Percentiles rank a stretch among this genome's conserved stretches.
These are phyloP conservation scores for Colletotrichum lindemuthianum DNA, from an alignment of 2,329 filamentous ascomycete species.

Conservation along the genomic window DNA sequence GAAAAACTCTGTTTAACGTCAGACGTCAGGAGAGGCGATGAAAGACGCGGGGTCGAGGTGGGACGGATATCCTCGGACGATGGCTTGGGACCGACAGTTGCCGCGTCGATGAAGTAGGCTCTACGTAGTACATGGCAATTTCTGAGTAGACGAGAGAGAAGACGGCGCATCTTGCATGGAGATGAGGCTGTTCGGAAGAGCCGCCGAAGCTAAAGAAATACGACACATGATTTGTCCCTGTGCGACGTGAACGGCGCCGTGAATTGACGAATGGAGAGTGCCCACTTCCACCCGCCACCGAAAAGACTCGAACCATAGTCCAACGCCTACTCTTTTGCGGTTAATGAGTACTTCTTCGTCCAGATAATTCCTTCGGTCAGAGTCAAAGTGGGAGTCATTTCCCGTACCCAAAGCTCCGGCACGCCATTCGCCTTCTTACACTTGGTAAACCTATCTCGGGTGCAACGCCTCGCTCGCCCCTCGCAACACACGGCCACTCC, in stretches of 20 bases:
- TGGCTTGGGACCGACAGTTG: too few relatives aligned
- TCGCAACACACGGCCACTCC: neutral
- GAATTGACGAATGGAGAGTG: neutral
- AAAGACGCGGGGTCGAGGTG: neutral
- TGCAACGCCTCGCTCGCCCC: neutral
- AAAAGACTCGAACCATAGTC: neutral
- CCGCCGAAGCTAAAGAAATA: constrained; percentile 1
- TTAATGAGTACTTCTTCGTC: neutral
- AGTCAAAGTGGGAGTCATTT: too few relatives aligned
- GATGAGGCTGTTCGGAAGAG: constrained; percentile 10
- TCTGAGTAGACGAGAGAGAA: too few relatives aligned
- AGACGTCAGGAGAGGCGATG: neutral
- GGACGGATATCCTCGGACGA: too few relatives aligned
- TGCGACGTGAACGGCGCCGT: too few relatives aligned
- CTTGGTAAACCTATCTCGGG: too few relatives aligned
- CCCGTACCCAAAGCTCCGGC: too few relatives aligned
- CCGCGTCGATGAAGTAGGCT: neutral
- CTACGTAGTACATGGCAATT: too few relatives aligned
- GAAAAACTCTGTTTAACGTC: neutral
- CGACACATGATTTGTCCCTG: too few relatives aligned
- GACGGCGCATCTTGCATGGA: too few relatives aligned
- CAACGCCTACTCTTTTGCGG: too few relatives aligned
- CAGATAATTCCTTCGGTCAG: neutral
- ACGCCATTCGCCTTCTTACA: too few relatives aligned
- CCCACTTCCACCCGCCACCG: constrained; percentile 5